Percentiles rank a stretch among this genome's conserved stretches.
These are phyloP conservation scores for Nakaseomyces delphensis DNA, from an alignment of 1,139 yeast species.

Conservation along the genomic window DNA sequence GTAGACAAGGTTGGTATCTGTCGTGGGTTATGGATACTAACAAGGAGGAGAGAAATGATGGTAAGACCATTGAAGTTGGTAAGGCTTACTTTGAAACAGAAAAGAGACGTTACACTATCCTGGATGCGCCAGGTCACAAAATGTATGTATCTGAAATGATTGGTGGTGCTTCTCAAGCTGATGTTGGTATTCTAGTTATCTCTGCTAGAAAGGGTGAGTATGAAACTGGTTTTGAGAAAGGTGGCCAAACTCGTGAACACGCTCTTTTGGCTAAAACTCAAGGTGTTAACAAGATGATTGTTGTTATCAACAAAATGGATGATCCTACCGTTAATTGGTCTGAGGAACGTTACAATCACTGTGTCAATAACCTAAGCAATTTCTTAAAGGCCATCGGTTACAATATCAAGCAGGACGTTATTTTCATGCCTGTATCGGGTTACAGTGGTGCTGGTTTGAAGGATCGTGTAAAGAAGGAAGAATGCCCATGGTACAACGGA, in stretches of 20 bases:
- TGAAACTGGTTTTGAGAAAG: conserved; percentile 92
- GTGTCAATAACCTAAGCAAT: conserved; percentile 67
- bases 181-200: conserved; percentile 82
- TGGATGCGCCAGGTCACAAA: conserved; percentile 99
- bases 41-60: conserved; percentile 96
- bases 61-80: conserved; percentile 98
- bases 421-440: conserved; percentile 96
- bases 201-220: conserved; percentile 92
- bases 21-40: conserved; percentile 99
- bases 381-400: conserved; percentile 91
- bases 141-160: conserved; percentile 98
- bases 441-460: conserved; percentile 95
- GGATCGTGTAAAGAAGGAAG: conserved; percentile 61
- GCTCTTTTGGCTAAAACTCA: conserved; percentile 84
- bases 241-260: conserved; percentile 92
- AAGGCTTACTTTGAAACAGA: conserved; percentile 96
- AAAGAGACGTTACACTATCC: conserved; percentile 91
- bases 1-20: conserved; percentile 98
- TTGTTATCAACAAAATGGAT: conserved; percentile 97
- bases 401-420: conserved; percentile 67
- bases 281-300: conserved; percentile 83
- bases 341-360: conserved; percentile 90
- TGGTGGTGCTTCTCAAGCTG: conserved; percentile 99
- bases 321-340: conserved; percentile 97
- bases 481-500: conserved; percentile 90